Percentiles rank a stretch among this genome's conserved stretches.
These are phyloP conservation scores for Fusarium sublunatum DNA, from an alignment of 2,329 filamentous ascomycete species.

Conservation along the genomic window DNA sequence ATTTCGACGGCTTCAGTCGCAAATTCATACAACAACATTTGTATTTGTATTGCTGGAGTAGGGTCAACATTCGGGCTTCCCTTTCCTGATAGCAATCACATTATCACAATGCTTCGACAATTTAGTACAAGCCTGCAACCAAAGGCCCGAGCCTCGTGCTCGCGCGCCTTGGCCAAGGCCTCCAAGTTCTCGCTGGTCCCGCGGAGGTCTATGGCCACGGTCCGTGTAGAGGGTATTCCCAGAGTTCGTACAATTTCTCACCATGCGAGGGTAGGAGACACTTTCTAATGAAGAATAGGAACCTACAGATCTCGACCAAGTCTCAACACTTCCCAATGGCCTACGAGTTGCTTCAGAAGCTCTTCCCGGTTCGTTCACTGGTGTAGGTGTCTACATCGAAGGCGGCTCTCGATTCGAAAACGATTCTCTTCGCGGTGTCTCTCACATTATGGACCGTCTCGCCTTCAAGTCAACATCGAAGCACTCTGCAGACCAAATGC, in stretches of 20 bases:
- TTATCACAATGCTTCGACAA: constrained; percentile 51
- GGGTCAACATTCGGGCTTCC: constrained; percentile 8
- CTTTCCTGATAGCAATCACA: constrained; percentile 18
- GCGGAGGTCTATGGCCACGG: constrained; percentile 49
- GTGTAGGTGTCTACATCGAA: constrained; percentile 95
- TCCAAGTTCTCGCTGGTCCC: constrained; percentile 37
- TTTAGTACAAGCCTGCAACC: constrained; percentile 50
- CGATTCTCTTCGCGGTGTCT: constrained; percentile 83
- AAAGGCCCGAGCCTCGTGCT: constrained; percentile 42
- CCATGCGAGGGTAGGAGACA: background rate
- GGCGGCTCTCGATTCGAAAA: constrained; percentile 95
- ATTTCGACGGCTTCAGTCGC: constrained; percentile 42
- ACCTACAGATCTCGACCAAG: constrained; percentile 84
- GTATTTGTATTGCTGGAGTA: constrained; percentile 29
- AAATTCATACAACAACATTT: constrained; percentile 35
- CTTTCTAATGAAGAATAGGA: constrained; percentile 61
- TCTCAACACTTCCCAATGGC: constrained; percentile 92
- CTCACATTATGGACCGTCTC: constrained; percentile 94
- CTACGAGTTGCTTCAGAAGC: constrained; percentile 95
- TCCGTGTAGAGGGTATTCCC: constrained; percentile 52
- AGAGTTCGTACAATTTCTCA: constrained; percentile 43
- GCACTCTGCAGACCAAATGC: constrained; percentile 82
- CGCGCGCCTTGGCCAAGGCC: constrained; percentile 41
- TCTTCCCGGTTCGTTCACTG: constrained; percentile 92
- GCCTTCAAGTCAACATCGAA: constrained; percentile 90